Percentiles rank a stretch among this genome's conserved stretches.
phyloP scores from a whole-genome alignment of 1,284 basidiomycete species.

The Marasmius fiardii region DNA sequence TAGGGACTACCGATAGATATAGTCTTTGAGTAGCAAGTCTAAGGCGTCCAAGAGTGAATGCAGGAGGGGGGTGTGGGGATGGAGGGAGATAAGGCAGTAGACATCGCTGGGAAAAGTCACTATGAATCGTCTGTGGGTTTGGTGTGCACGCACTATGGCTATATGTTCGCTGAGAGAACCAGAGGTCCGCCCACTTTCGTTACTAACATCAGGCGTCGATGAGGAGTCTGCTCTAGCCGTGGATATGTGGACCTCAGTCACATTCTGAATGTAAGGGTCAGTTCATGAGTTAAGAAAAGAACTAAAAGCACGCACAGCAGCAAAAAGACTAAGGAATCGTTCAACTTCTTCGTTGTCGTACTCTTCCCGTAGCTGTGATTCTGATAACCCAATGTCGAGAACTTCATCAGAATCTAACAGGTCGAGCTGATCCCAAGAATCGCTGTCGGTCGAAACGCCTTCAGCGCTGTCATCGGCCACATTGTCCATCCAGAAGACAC shows the following conservation, averaged over 20 bases:
- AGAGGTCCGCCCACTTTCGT: neutral
- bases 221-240: constrained; percentile 6
- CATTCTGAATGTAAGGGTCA: constrained; percentile 38
- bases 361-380: constrained; percentile 45
- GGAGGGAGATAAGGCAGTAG: constrained; percentile 45
- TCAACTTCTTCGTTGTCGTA: constrained; percentile 66
- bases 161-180: constrained; percentile 33
- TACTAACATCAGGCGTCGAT: constrained; percentile 3
- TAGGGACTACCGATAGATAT: constrained; percentile 49
- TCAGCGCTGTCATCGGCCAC: neutral
- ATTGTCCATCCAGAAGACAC: neutral
- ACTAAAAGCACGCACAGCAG: constrained; percentile 37
- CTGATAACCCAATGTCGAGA: constrained; percentile 23
- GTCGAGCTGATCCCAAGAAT: neutral
- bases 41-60: constrained; percentile 53
- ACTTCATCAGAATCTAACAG: neutral
- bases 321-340: constrained; percentile 53
- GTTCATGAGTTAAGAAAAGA: neutral
- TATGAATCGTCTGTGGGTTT: constrained; percentile 6
- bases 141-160: constrained; percentile 31
- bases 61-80: constrained; percentile 30
- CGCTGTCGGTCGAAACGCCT: neutral
- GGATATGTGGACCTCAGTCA: constrained; percentile 51
- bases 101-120: constrained; percentile 30
- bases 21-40: constrained; percentile 51